These are phyloP conservation scores for Wolfiporia cocos DNA, from an alignment of 1,284 basidiomycete species.

Conservation along the genomic window DNA sequence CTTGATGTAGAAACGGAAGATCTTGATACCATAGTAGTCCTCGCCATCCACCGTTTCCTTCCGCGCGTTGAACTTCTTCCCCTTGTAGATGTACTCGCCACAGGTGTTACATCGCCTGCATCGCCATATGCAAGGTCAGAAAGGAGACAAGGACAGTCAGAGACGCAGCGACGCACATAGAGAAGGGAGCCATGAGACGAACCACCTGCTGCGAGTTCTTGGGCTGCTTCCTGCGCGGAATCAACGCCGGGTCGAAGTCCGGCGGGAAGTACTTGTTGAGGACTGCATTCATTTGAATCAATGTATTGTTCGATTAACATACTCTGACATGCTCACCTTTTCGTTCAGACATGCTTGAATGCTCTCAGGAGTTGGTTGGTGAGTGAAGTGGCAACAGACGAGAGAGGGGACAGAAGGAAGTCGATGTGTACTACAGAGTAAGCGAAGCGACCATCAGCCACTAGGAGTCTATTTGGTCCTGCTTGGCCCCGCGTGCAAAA, in stretches of 20 bases:
- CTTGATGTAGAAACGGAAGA: conserved; percentile 83
- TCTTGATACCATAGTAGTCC: conserved; percentile 98
- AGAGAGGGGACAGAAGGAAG: not conserved
- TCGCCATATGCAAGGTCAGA: conserved; percentile 7
- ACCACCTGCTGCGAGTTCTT: conserved; percentile 96
- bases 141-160: not conserved
- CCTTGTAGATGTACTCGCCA: conserved; percentile 97
- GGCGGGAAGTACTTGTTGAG: conserved; percentile 90
- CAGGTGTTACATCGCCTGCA: conserved; percentile 86
- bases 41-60: conserved; percentile 98
- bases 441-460: conserved; percentile 1
- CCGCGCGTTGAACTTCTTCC: conserved; percentile 98
- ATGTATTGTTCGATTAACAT: not conserved
- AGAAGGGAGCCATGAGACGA: conserved; percentile 98
- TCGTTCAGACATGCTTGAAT: conserved; percentile 75
- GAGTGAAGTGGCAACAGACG: not conserved
- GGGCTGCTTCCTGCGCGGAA: conserved; percentile 82
- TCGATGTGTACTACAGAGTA: not conserved
- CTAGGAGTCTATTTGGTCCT: conserved; percentile 4
- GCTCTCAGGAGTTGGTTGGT: not conserved
- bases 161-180: conserved; percentile 57
- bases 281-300: conserved; percentile 37
- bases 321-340: conserved; percentile 48
- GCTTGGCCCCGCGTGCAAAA: conserved; percentile 12
- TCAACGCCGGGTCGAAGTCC: conserved; percentile 97